phyloP scores from a whole-genome alignment of 345 rosid genomes.

The Melastoma malabathricum region DNA sequence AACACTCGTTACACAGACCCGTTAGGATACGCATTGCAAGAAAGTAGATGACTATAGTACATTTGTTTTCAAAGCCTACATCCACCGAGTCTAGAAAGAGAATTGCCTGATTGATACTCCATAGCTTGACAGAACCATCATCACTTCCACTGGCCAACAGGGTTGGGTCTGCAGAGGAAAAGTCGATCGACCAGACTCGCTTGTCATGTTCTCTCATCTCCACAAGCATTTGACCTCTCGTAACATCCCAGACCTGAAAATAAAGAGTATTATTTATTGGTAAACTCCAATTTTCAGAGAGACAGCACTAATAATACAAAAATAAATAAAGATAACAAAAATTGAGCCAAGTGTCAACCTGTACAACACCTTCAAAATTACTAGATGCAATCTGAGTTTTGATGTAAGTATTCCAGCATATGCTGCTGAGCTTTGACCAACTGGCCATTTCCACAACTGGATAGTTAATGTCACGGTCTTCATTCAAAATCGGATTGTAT shows the following conservation, averaged over 20 bases:
- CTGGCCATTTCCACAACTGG: slow-evolving; percentile 86
- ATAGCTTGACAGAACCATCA: slow-evolving; percentile 88
- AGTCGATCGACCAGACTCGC: slow-evolving; percentile 92
- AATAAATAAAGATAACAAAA: too few species aligned
- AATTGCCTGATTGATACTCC: slow-evolving; percentile 99
- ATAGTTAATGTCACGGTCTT: slow-evolving; percentile 67
- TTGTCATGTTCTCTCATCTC: slow-evolving; percentile 88
- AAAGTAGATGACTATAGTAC: slow-evolving; percentile 41
- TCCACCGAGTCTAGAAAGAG: slow-evolving; percentile 65
- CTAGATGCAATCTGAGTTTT: slow-evolving; percentile 91
- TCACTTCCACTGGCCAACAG: slow-evolving; percentile 93
- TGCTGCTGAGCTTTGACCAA: slow-evolving; percentile 70
- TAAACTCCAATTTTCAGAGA: slow-evolving; percentile 6
- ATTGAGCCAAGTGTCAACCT: slow-evolving; percentile 28
- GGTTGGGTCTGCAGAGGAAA: slow-evolving; percentile 80
- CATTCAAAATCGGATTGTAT: slow-evolving; percentile 48
- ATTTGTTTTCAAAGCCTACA: slow-evolving; percentile 76
- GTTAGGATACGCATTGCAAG: slow-evolving; percentile 10
- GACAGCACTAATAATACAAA: neutral
- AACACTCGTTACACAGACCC: slow-evolving; percentile 31
- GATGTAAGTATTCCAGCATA: slow-evolving; percentile 88
- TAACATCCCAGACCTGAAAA: slow-evolving; percentile 79
- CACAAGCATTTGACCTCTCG: slow-evolving; percentile 58
- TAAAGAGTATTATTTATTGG: neutral
- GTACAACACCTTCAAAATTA: slow-evolving; percentile 93